Evolutionary conservation across 2,329 filamentous ascomycete genomes (phyloP).

Genomic region (Knoxdaviesia capensis): DNA sequence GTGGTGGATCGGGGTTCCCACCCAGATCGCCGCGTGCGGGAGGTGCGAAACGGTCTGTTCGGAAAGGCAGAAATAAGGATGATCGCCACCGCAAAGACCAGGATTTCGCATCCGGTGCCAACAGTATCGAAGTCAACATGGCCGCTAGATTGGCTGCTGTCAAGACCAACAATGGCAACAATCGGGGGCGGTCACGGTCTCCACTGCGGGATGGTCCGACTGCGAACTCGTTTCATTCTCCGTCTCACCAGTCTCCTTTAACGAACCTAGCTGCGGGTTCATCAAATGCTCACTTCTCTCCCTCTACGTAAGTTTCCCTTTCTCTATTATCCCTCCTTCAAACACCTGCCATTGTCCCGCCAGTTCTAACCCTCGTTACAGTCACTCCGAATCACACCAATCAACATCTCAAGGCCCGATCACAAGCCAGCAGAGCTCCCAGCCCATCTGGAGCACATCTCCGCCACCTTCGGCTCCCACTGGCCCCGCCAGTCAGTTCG

Average conservation of each 20-base stretch:
- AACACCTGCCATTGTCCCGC: neutral
- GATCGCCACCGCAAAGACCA: neutral
- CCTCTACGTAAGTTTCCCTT: neutral
- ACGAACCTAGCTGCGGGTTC: too few relatives aligned
- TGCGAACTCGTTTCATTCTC: too few relatives aligned
- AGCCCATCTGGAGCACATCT: constrained; percentile 9
- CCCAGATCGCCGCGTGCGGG: too few relatives aligned
- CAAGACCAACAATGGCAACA: constrained; percentile 6
- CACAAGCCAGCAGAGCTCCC: constrained; percentile 6
- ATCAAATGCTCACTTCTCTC: too few relatives aligned
- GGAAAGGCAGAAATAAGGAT: too few relatives aligned
- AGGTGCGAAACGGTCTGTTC: too few relatives aligned
- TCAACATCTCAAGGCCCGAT: neutral
- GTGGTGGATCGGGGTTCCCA: too few relatives aligned
- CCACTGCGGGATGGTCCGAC: constrained; percentile 9
- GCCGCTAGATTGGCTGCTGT: constrained; percentile 15
- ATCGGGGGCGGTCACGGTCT: constrained; percentile 18
- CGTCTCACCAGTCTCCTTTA: too few relatives aligned
- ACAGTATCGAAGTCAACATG: constrained; percentile 31
- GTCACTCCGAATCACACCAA: neutral
- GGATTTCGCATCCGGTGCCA: constrained; percentile 19
- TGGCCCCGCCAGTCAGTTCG: constrained; percentile 17
- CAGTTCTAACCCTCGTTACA: neutral
- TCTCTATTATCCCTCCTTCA: constrained; percentile 1
- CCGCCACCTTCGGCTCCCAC: constrained; percentile 35